Evolutionary conservation across 345 rosid species (phyloP).

Genomic region (Eucalyptus pauciflora): DNA sequence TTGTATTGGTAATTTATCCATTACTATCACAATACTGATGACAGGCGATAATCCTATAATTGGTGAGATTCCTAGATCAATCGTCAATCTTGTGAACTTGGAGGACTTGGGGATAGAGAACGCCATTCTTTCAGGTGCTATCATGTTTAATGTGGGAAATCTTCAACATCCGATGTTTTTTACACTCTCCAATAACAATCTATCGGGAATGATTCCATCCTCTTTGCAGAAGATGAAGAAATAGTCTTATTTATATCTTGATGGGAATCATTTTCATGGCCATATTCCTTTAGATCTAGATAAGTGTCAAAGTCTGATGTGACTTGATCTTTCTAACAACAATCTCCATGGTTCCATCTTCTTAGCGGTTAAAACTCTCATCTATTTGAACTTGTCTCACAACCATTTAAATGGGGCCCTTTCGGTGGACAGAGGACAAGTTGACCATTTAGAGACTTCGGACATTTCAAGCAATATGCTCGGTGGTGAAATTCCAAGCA

Average conservation of each 20-base stretch:
- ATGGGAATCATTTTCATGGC: constrained; percentile 1
- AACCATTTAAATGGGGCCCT: constrained; percentile 15
- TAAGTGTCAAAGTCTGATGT: neutral
- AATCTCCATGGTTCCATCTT: constrained; percentile 12
- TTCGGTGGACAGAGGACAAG: neutral
- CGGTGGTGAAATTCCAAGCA: constrained; percentile 11
- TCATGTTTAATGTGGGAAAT: constrained; percentile 1
- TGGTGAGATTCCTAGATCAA: constrained; percentile 1
- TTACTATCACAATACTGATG: neutral
- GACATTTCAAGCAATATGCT: constrained; percentile 4
- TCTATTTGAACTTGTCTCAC: constrained; percentile 1
- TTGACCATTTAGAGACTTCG: neutral
- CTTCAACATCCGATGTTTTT: neutral
- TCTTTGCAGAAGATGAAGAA: constrained; percentile 5
- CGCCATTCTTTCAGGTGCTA: neutral
- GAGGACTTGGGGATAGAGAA: neutral
- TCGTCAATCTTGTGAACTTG: constrained; percentile 6
- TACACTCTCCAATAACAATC: neutral
- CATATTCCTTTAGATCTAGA: neutral
- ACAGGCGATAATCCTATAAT: neutral
- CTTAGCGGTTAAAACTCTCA: neutral
- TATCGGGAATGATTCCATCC: constrained; percentile 6
- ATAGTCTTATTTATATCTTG: neutral
- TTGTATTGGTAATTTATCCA: neutral
- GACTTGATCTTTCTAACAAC: neutral